Evolutionary conservation across 331 rosid genomes (phyloP).

Genomic region (Quercus lobata): DNA sequence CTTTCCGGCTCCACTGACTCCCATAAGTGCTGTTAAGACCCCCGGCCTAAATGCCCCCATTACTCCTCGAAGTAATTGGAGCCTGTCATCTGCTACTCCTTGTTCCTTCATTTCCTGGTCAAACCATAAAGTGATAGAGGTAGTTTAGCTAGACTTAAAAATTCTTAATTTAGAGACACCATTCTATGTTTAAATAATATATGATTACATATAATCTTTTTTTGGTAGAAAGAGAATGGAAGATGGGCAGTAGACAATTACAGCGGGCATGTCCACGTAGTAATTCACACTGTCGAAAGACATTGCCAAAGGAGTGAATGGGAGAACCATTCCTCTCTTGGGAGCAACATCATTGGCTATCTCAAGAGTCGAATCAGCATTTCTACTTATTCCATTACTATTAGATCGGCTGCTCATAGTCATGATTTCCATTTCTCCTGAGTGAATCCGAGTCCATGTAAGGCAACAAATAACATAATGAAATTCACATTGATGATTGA

Average conservation of each 20-base stretch:
- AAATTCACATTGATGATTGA: background rate
- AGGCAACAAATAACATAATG: background rate
- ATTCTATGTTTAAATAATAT: too few relatives aligned
- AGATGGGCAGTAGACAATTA: slow-evolving; percentile 32
- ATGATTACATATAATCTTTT: too few relatives aligned
- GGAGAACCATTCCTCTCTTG: slow-evolving; percentile 90
- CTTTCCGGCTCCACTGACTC: slow-evolving; percentile 98
- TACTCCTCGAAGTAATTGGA: slow-evolving; percentile 74
- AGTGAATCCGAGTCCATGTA: slow-evolving; percentile 15
- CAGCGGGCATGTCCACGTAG: slow-evolving; percentile 93
- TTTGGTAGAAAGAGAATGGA: background rate
- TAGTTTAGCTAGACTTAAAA: background rate
- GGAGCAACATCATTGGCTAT: slow-evolving; percentile 58
- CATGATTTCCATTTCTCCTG: slow-evolving; percentile 80
- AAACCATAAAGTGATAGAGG: background rate
- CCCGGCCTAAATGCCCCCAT: slow-evolving; percentile 95
- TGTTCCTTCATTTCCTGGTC: slow-evolving; percentile 89
- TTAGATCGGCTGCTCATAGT: slow-evolving; percentile 62
- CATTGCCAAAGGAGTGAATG: slow-evolving; percentile 95
- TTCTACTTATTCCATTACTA: slow-evolving; percentile 22
- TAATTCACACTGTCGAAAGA: slow-evolving; percentile 78
- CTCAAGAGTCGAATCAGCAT: slow-evolving; percentile 36
- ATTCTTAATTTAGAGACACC: too few relatives aligned
- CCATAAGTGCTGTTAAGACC: slow-evolving; percentile 93
- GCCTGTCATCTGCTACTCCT: slow-evolving; percentile 73